A percentile compares a stretch with the other conserved stretches of the same genome.
Evolutionary conservation across 129 eudicot species (phyloP).

Genomic region (Logfia minima): DNA sequence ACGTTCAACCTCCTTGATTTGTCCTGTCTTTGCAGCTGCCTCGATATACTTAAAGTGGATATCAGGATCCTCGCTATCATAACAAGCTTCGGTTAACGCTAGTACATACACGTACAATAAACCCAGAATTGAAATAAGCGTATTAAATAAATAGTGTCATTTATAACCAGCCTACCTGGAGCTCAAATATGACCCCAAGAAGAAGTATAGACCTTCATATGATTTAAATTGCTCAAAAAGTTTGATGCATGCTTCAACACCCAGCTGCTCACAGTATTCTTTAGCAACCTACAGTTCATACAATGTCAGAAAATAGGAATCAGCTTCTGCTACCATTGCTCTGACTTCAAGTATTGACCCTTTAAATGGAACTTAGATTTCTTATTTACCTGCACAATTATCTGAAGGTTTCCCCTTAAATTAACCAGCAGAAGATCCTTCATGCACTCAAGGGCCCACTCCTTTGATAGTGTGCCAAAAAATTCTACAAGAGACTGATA

Average conservation of each 20-base stretch:
- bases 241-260: constrained; percentile 88
- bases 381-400: constrained; percentile 83
- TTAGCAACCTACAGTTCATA: constrained; percentile 73
- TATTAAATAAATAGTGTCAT: background rate
- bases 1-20: constrained; percentile 95
- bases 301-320: constrained; percentile 2
- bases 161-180: constrained; percentile 59
- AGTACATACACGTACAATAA: constrained; percentile 6
- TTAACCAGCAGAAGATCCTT: constrained; percentile 94
- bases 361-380: background rate
- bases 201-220: constrained; percentile 90
- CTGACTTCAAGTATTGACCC: background rate
- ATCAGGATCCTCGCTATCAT: constrained; percentile 88
- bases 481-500: constrained; percentile 93
- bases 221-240: constrained; percentile 97
- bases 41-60: constrained; percentile 96
- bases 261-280: constrained; percentile 92
- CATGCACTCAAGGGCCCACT: constrained; percentile 99
- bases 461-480: constrained; percentile 90
- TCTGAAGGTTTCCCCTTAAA: constrained; percentile 97
- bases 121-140: background rate
- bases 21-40: constrained; percentile 98
- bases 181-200: constrained; percentile 91
- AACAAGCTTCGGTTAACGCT: background rate
- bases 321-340: constrained; percentile 7